phyloP scores from a whole-genome alignment of 805 yeast species.

The Candida xyloterini region DNA sequence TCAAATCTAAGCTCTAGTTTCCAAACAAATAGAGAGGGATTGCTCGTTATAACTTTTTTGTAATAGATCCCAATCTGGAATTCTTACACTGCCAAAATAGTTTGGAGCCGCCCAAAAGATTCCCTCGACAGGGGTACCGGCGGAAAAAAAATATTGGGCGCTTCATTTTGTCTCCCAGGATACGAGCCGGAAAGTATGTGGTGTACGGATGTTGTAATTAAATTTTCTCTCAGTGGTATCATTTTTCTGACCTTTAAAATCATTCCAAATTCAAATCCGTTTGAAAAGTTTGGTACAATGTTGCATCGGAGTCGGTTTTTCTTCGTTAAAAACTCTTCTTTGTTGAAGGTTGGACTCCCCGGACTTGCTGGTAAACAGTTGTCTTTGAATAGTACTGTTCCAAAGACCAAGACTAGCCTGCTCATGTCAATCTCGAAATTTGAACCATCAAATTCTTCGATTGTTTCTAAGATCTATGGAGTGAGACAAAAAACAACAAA shows the following conservation, averaged over 20 bases:
- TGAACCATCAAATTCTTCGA: not conserved
- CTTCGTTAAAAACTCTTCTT: constrained; percentile 53
- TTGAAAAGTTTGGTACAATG: constrained; percentile 21
- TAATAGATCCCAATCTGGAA: constrained; percentile 6
- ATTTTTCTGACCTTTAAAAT: constrained; percentile 8
- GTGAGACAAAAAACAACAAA: not conserved
- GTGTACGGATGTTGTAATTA: constrained; percentile 2
- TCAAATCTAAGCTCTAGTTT: not conserved
- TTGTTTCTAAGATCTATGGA: constrained; percentile 3
- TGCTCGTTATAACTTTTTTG: constrained; percentile 3
- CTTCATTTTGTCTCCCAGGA: not conserved
- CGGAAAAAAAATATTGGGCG: not conserved
- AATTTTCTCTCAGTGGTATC: not conserved
- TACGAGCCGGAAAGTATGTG: not conserved
- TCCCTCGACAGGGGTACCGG: not conserved
- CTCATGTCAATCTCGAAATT: not conserved
- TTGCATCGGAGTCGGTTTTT: constrained; percentile 55
- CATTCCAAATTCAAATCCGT: constrained; percentile 3
- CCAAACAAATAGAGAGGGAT: constrained; percentile 7
- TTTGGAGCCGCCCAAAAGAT: not conserved
- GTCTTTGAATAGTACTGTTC: not conserved
- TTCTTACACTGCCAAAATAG: constrained; percentile 6
- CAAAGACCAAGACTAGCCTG: not conserved
- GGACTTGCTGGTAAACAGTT: constrained; percentile 10
- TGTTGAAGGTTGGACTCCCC: constrained; percentile 31